Base-by-base conservation (phyloP, 2,329 filamentous ascomycete species). In the Cyphellophora europaea region DNA sequence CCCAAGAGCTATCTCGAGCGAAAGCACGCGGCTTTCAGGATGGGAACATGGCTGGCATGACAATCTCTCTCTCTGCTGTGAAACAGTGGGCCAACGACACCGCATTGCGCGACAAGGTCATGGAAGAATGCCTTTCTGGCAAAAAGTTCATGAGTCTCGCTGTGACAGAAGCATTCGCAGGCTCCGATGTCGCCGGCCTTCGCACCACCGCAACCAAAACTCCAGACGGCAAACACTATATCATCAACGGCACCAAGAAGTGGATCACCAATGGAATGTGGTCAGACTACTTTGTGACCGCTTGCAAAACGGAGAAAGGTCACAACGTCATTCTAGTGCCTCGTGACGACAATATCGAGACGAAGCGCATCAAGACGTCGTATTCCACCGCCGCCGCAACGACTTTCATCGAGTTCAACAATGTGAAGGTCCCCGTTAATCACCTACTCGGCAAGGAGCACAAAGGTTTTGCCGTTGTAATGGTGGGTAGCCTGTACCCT, bases 361-460 rank as follows among this genome's bases (percentile, higher is more conserved):
- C 81, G 71, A 69, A 80, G 2, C 65, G 77, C 4, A 61, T 86
- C 40, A 78, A 79, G 48, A 77, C 84, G 2, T 62, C 68, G 1
- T 82, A 82, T 1, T 74, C 79, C 41, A 66, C 72, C 19, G 67
- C 70, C 0, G 74, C 74, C 1, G 82, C 80, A 2, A 86, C 81
- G 1, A 82, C 82, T 0, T 86, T 74, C 55, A 84, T 87, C 46
- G 78, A 83, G 51, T 66, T 87, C 2, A 79, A 85, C 49, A 78
- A 86, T 35, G 82, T 86, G 63, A 96, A 96, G 71, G 91, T 98
- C 0, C 91, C 91, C 2, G 91, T 96, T n/a, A 89, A 94, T 73
- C 96, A 98, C 68, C 63, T 98, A 51, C 79, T 98, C 41, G 91
- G 91, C 65, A 96, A 95, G 71, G 81, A 93, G 68, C 94, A 98